Base-by-base conservation (phyloP, 495 filamentous ascomycete genomes). In the Viridothelium virens region DNA sequence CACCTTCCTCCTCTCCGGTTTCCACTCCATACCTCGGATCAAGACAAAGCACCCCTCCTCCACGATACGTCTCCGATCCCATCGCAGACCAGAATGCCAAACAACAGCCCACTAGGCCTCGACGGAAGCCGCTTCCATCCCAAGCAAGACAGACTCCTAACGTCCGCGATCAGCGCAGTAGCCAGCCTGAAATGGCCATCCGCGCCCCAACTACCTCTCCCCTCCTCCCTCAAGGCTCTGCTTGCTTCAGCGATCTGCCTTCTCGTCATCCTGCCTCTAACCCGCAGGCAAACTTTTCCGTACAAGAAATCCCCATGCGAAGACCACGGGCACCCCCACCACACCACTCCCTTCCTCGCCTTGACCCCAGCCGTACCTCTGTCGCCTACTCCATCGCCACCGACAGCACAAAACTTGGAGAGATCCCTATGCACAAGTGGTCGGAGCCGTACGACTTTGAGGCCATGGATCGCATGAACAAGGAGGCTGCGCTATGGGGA, bases 361-460 rank as follows among this genome's bases (percentile, higher is more conserved):
- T 44, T 14, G 70, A 72, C 46, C 39, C 61, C 3, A 74, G 69
- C 25, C 70, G 69, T 14, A 71, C 73, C 18, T 67, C 53, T 33
- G 53, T 59, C 53, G 53, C 64, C 41, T 76, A 74, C 66, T 75
- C 76, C 3, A 73, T 78, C 56, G 72, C 75, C 9, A 73, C 74
- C 18, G 73, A 74, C 53, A 74, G 75, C 67, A 79, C 77, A 9
- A 77, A 79, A 66, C 68, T 79, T 16, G 77, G 77, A 39, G 77
- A 79, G 67, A 77, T 79, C 16, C 77, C 77, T 4, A 61, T 76
- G 65, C 70, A 74, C n/a, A 74, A 74, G 25, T 79, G 77, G 77
- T 62, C 68, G 0, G 63, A 47, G 65, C 75, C 76, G 25, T 73
- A 62, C 63, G 70, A 77, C 63, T 75, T 70, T 38, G 74, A 69